phyloP scores from a whole-genome alignment of 345 rosid species.

The Eucalyptus erythrocorys region DNA sequence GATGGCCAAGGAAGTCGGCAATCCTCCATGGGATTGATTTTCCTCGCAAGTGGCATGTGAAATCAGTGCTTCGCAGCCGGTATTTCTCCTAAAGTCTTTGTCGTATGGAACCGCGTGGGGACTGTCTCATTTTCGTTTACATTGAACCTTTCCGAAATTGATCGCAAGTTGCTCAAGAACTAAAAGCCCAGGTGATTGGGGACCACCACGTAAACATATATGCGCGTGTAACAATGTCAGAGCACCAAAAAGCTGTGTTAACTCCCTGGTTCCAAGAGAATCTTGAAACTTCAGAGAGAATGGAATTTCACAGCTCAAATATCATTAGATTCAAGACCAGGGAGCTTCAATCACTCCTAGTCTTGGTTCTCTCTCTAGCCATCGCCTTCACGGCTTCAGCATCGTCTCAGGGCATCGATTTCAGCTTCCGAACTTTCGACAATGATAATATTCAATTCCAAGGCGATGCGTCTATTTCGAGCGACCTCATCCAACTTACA shows the following conservation, averaged over 20 bases:
- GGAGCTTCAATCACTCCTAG: neutral
- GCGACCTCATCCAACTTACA: neutral
- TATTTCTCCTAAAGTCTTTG: neutral
- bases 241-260: neutral
- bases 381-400: neutral
- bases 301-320: neutral
- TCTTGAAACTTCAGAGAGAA: neutral
- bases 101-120: neutral
- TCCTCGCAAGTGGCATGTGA: neutral
- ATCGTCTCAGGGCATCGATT: neutral
- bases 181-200: neutral
- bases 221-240: neutral
- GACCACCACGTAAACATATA: neutral
- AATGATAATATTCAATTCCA: neutral
- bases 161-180: neutral
- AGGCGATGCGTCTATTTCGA: neutral
- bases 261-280: neutral
- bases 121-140: neutral
- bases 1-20: neutral
- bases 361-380: neutral
- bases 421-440: neutral
- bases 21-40: neutral
- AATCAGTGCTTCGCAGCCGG: neutral
- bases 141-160: fast-evolving
- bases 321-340: neutral